These are phyloP conservation scores for Penicillium hordei DNA, from an alignment of 2,329 filamentous ascomycete species.

Conservation along the genomic window DNA sequence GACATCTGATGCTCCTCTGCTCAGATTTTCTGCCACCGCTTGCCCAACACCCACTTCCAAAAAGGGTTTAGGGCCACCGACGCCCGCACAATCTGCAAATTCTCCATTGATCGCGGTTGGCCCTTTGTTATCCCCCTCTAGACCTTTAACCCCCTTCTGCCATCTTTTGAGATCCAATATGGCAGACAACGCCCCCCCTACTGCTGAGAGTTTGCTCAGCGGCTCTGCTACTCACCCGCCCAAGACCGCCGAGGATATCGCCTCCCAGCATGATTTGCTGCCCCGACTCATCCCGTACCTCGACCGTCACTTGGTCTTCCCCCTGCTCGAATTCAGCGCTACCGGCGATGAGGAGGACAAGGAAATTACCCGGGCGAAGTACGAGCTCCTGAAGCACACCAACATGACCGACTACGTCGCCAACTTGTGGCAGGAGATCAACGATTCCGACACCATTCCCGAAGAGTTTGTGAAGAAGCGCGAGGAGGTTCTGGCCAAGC, in stretches of 20 bases:
- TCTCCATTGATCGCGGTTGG: slow-evolving; percentile 26
- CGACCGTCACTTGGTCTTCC: slow-evolving; percentile 95
- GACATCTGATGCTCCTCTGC: slow-evolving; percentile 14
- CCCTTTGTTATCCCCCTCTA: slow-evolving; percentile 21
- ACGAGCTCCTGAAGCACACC: slow-evolving; percentile 90
- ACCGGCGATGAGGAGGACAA: slow-evolving; percentile 76
- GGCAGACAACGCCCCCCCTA: slow-evolving; percentile 52
- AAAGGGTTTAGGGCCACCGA: slow-evolving; percentile 33
- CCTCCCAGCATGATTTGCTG: slow-evolving; percentile 74
- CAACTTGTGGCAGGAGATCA: slow-evolving; percentile 83
- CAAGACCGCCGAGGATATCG: slow-evolving; percentile 54
- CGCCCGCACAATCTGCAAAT: slow-evolving; percentile 30
- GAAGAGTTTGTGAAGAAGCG: slow-evolving; percentile 86
- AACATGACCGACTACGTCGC: slow-evolving; percentile 99
- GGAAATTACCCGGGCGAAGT: slow-evolving; percentile 82
- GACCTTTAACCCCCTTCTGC: slow-evolving; percentile 16
- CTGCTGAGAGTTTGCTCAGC: slow-evolving; percentile 51
- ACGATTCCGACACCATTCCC: slow-evolving; percentile 74
- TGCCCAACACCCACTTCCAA: slow-evolving; percentile 15
- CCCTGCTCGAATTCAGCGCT: slow-evolving; percentile 87
- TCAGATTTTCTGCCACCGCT: slow-evolving; percentile 31
- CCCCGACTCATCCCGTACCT: slow-evolving; percentile 88
- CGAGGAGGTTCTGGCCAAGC: slow-evolving; percentile 78
- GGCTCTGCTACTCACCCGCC: slow-evolving; percentile 49
- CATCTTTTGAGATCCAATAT: slow-evolving; percentile 42